Percentiles rank a stretch among this genome's conserved stretches.
Conservation (phyloP, 768 basidiomycete genomes). For the Amanita brunnescens region DNA sequence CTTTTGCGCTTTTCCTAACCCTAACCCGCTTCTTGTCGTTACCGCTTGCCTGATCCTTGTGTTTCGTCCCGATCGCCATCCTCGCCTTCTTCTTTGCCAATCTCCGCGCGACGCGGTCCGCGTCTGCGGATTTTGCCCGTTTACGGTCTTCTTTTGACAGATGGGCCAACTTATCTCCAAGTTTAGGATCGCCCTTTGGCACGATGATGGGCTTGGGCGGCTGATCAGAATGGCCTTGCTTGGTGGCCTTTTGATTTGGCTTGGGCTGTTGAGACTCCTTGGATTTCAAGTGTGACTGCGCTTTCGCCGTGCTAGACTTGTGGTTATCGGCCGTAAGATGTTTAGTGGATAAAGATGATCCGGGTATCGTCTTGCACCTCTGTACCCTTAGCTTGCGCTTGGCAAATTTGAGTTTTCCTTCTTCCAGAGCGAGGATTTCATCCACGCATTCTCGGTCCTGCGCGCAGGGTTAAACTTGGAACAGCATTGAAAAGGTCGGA, state of each 20-base stretch:
- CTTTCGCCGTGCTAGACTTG: conserved; percentile 11
- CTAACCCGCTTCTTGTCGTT: conserved; percentile 37
- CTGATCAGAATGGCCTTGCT: conserved; percentile 7
- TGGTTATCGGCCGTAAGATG: conserved; percentile 16
- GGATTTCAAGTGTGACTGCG: conserved; percentile 4
- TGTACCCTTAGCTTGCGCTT: conserved; percentile 90
- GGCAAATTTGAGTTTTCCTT: conserved; percentile 76
- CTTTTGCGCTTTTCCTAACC: conserved; percentile 30
- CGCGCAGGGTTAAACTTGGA: background rate
- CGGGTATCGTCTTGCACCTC: conserved; percentile 71
- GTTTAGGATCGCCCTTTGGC: conserved; percentile 74
- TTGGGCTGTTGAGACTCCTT: background rate
- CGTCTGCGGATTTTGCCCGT: conserved; percentile 66
- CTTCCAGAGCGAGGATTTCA: conserved; percentile 78
- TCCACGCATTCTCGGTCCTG: conserved; percentile 91
- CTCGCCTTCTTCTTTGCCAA: conserved; percentile 86
- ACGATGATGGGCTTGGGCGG: conserved; percentile 22
- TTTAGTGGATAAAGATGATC: conserved; percentile 22
- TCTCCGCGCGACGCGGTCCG: conserved; percentile 73
- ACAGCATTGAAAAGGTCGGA: background rate
- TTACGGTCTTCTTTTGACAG: conserved; percentile 85
- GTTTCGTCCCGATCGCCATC: conserved; percentile 32
- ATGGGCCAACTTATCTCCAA: conserved; percentile 70
- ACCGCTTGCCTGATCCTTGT: conserved; percentile 20
- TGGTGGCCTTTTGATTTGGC: conserved; percentile 11